Base-by-base conservation (phyloP, 495 filamentous ascomycete genomes). In the Trichoderma orchidacearum region DNA sequence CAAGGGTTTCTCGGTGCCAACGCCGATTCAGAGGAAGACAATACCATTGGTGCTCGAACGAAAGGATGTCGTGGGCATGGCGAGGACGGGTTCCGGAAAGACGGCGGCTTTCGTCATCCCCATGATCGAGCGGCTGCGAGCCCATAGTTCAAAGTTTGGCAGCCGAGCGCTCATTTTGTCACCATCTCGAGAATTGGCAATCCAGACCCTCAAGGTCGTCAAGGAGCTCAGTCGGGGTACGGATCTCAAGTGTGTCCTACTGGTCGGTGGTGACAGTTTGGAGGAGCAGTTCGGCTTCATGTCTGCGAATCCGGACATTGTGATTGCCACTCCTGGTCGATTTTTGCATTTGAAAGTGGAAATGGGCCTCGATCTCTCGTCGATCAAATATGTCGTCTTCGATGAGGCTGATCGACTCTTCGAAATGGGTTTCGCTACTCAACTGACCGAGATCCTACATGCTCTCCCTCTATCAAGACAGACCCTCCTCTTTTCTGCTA, bases 91-190 rank as follows among this genome's bases (percentile, higher is more conserved):
- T 67, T 95, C 89, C 34, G 93, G 93, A 67, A 98, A 98, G 73
- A 96, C 91, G 0, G 93, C 92, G 1, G 92, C 93, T 13, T 98
- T 98, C 67, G 89, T 98, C 5, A 92, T 98, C 56, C 93, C 93
- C 38, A 93, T 98, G 91, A 87, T 99, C 58, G 86, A 97, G 73
- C 88, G 86, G 54, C 74, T 99, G 59, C 94, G 89, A 70, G 76
- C 80, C n/a, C 93, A 99, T 64, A 95, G 85, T 63, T 82, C 82
- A 9, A 83, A 82, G 64, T 80, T 97, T 59, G 93, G 93, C 27
- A 80, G 89, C 32, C 77, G 93, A 61, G 94, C 82, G 11, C 71
- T 97, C 55, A 84, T 99, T 32, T 62, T 99, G 62, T 95, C 91
- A 27, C 93, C 93, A 0, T 94, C 89, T 18, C 77, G 93, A 67